phyloP scores from a whole-genome alignment of 129 eudicot genomes.

The Flaveria linearis region DNA sequence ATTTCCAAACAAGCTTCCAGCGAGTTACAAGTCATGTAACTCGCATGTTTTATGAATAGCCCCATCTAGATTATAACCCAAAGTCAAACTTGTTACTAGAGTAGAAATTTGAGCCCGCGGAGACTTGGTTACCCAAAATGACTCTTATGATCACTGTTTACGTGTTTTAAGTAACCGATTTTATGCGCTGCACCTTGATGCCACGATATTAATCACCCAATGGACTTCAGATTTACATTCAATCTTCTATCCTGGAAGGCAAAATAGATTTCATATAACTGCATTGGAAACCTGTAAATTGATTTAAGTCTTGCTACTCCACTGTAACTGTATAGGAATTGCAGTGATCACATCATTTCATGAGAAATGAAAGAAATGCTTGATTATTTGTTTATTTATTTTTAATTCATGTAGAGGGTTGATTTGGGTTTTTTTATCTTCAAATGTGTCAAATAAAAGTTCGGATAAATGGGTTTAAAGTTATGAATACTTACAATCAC shows the following conservation, averaged over 20 bases:
- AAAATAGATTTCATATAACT: no score
- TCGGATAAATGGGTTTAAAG: background rate
- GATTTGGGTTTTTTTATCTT: background rate
- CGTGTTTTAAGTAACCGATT: background rate
- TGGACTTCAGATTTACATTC: background rate
- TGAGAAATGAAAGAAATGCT: slow-evolving; percentile 14
- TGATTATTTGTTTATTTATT: background rate
- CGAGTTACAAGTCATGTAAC: no score
- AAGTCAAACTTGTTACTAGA: no score
- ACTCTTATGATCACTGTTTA: background rate
- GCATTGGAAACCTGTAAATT: no score
- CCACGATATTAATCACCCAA: background rate
- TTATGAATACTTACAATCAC: background rate
- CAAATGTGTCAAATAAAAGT: background rate
- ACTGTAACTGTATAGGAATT: slow-evolving; percentile 4
- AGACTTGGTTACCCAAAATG: no score
- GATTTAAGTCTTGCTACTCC: no score
- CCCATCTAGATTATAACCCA: no score
- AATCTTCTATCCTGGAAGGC: background rate
- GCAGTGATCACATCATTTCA: slow-evolving; percentile 21
- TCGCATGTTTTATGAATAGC: no score
- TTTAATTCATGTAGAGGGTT: background rate
- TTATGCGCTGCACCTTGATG: background rate
- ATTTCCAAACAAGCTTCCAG: no score
- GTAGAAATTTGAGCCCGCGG: no score